A percentile compares a stretch with the other conserved stretches of the same genome.
phyloP scores from a whole-genome alignment of 139 green algal genomes.

The Chlorella sp. region DNA sequence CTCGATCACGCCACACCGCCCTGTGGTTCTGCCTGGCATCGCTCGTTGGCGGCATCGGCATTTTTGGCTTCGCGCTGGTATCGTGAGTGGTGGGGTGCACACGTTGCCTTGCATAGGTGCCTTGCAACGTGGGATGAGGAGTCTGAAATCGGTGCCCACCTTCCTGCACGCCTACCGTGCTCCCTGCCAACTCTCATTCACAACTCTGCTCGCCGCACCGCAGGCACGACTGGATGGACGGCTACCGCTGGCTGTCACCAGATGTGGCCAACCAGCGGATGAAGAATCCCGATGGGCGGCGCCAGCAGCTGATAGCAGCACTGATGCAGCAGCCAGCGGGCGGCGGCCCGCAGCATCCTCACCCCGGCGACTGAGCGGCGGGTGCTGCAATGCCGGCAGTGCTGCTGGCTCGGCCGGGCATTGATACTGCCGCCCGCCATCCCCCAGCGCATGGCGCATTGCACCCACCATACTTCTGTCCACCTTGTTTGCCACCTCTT shows the following conservation, averaged over 20 bases:
- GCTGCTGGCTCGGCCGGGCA: too few species aligned
- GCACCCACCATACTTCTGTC: too few species aligned
- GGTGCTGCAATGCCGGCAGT: too few species aligned
- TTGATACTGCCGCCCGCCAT: too few species aligned
- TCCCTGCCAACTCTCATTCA: too few species aligned
- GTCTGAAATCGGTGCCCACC: too few species aligned
- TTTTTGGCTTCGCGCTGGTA: background rate
- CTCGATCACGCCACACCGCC: background rate
- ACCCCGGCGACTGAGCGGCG: too few species aligned
- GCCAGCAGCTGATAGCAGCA: constrained; percentile 1
- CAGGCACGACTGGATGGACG: background rate
- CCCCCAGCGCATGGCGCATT: too few species aligned
- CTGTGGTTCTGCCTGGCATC: constrained; percentile 1
- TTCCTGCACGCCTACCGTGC: too few species aligned
- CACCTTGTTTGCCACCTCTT: too few species aligned
- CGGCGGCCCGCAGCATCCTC: background rate
- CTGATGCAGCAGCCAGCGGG: constrained; percentile 1
- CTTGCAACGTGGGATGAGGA: background rate
- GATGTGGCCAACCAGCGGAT: background rate
- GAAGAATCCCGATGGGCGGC: background rate
- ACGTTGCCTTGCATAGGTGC: background rate
- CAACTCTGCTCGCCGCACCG: background rate
- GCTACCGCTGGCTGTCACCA: constrained; percentile 1
- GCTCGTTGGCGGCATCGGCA: background rate
- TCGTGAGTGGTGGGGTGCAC: too few species aligned